A percentile compares a stretch with the other conserved stretches of the same genome.
Evolutionary conservation across 2,329 filamentous ascomycete genomes (phyloP).

Genomic region (Aureobasidium sp.): DNA sequence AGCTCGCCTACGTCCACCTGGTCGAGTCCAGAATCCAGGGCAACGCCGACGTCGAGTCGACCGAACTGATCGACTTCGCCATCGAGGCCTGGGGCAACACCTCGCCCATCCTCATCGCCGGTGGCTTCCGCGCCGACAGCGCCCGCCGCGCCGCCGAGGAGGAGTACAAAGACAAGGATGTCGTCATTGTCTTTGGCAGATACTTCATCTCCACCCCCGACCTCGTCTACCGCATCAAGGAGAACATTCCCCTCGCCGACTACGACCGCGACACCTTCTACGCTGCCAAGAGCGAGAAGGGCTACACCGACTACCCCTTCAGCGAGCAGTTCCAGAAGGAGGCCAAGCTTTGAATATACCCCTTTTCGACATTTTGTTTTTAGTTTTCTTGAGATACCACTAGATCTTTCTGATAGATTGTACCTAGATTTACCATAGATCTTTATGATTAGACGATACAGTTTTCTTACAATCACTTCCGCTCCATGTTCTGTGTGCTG

Average conservation of each 20-base stretch:
- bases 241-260: slow-evolving; percentile 34
- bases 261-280: slow-evolving; percentile 43
- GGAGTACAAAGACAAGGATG: slow-evolving; percentile 34
- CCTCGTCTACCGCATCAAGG: slow-evolving; percentile 36
- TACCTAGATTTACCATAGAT: neutral
- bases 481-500: neutral
- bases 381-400: neutral
- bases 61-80: slow-evolving; percentile 36
- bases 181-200: slow-evolving; percentile 41
- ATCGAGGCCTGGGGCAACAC: slow-evolving; percentile 37
- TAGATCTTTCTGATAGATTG: neutral
- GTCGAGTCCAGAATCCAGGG: slow-evolving; percentile 49
- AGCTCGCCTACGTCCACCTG: slow-evolving; percentile 53
- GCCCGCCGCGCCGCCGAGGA: slow-evolving; percentile 30
- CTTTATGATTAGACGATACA: neutral
- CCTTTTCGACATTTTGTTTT: neutral
- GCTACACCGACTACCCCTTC: slow-evolving; percentile 36
- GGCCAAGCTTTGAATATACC: slow-evolving; percentile 12
- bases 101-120: slow-evolving; percentile 40
- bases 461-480: neutral
- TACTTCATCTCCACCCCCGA: slow-evolving; percentile 44
- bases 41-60: slow-evolving; percentile 31
- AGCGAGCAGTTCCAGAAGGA: slow-evolving; percentile 26
- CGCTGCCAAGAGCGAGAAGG: slow-evolving; percentile 27
- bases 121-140: slow-evolving; percentile 33